Evolutionary conservation across 2,329 filamentous ascomycete species (phyloP), one percentile per base, ranked within the genome.

Genomic region (Aspergillus versicolor): DNA sequence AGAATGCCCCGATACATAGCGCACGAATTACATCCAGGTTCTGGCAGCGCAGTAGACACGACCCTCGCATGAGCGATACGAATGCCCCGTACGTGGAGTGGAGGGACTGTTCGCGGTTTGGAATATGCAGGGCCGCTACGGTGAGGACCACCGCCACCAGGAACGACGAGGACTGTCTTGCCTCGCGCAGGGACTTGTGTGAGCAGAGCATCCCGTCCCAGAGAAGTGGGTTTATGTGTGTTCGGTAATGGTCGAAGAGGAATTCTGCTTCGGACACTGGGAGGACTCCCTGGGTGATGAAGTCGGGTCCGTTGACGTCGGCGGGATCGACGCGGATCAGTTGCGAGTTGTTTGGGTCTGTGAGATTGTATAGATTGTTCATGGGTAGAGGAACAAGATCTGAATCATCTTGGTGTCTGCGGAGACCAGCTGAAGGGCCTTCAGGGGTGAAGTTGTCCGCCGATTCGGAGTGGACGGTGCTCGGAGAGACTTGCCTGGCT

Each of bases 21-120:
- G 75, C 79, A 24, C 77, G 70, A 24, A 81, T 68, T 52, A 76
- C 74, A 51, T 81, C 78, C 9, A 37, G 19, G 5, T 15, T 78
- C 51, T 82, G 77, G 43, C 80, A 78, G 11, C 79, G 75, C 38
- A 80, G 76, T 57, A 84, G 80, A 72, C 82, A 81, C 2, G 78
- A 80, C 2, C 75, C 73, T 1, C 79, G 77, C 46, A 83, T 77
- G 5, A 84, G 71, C 0, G 75, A 69, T 0, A 81, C 74, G 49
- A 84, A 82, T 50, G 81, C 79, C 40, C 75, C 74, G 62, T 79
- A 82, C 63, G 79, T 82, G 3, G 72, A 61, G 1, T 75, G 72
- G 53, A 83, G 82, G 3, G 77, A 72, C n/a, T 69, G 63, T 19
- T 77, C 77, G 50, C 73, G 76, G 7, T 71, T 73, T 0, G 81